Evolutionary conservation across 257 asterid genomes (phyloP), one percentile per base, ranked within the genome.

Genomic region (Penstemon barbatus): DNA sequence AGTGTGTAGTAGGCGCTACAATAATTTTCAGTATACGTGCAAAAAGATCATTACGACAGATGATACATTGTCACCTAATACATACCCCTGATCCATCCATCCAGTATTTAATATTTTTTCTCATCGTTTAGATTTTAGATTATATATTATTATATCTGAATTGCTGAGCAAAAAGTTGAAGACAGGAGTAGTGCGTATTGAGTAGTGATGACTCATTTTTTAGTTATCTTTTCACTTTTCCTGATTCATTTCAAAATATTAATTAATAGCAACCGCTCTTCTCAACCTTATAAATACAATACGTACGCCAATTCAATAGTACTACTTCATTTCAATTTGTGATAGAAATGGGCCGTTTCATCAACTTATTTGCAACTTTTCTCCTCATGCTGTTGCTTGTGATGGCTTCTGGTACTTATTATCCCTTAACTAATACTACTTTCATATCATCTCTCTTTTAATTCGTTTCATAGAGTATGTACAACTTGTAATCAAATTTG

Each of bases 341-440:
- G 38, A 46, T 9, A 40, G 75, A 70, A 67, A 83, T 83, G 91
- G 82, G 68, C 60, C 71, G 76, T 41, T 80, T 70, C 64, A 2
- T 71, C 68, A 73, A 82, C 65, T 71, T 82, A 65, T 80, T 84
- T 67, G 74, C 81, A 44, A 70, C 84, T 57, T 65, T 58, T 61
- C 61, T 79, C 41, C 75, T 86, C 62, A 43, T 88, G 76, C 9
- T 82, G 57, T 65, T 78, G 72, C 80, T 86, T 10, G 42, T 82
- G 65, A 69, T 65, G 73, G 79, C 89, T 78, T 79, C 68, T 73
- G 89, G 86, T 84, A 79, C 43, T 71, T 41, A 61, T 56, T 9
- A 9, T 46, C 40, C 19, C 51, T 12, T 9, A 4, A 12, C 6
- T 12, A 46, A 10, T 38, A 12, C 3, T 50, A 50, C 13, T 50